A percentile compares a stretch with the other conserved stretches of the same genome.
These are phyloP conservation scores for Phaeotremella fagi DNA, from an alignment of 768 basidiomycete genomes.

Conservation along the genomic window DNA sequence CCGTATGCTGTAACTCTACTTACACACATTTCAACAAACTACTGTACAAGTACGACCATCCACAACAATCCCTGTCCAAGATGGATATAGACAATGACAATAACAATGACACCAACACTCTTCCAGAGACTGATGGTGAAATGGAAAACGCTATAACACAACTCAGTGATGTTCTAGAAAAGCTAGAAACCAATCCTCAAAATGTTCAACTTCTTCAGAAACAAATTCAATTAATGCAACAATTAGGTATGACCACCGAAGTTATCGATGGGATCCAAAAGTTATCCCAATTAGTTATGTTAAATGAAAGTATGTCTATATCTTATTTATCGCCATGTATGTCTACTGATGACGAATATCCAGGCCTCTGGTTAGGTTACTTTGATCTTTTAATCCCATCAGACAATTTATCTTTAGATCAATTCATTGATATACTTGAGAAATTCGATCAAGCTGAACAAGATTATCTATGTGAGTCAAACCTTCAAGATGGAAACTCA, in stretches of 20 bases:
- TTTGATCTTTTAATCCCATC: slow-evolving; percentile 19
- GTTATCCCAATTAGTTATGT: slow-evolving; percentile 28
- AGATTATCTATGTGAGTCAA: slow-evolving; percentile 35
- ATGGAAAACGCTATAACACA: neutral
- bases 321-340: slow-evolving; percentile 5
- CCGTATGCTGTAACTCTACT: no score
- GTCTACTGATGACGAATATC: neutral
- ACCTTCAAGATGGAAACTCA: neutral
- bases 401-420: slow-evolving; percentile 22
- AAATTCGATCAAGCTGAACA: slow-evolving; percentile 31
- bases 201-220: slow-evolving; percentile 28
- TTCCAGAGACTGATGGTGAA: neutral
- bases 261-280: slow-evolving; percentile 6
- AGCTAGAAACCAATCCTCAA: slow-evolving; percentile 24
- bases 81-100: neutral
- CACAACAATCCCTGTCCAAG: neutral
- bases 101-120: neutral
- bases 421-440: slow-evolving; percentile 27
- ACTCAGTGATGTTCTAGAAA: slow-evolving; percentile 23
- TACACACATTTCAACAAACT: no score
- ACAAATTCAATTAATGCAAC: slow-evolving; percentile 23
- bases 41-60: no score
- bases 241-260: slow-evolving; percentile 24
- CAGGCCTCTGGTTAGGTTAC: slow-evolving; percentile 29
- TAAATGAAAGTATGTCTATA: slow-evolving; percentile 24